Conservation (phyloP, 2,329 filamentous ascomycete genomes). For the Catunica adiposa region DNA sequence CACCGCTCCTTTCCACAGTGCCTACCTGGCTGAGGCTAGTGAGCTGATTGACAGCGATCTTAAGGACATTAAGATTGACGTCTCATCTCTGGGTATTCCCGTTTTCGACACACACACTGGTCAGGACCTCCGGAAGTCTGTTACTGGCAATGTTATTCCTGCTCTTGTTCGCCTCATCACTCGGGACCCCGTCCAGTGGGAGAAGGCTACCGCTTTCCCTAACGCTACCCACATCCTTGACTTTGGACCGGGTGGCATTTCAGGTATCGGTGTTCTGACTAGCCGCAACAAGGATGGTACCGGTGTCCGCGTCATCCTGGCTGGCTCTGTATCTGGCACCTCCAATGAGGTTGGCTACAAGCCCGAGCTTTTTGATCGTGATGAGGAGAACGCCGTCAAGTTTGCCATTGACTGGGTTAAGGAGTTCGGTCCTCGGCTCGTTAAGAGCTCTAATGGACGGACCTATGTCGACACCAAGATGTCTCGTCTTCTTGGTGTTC, state of each 20-base stretch:
- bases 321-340: slow-evolving; percentile 80
- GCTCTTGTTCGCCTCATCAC: slow-evolving; percentile 84
- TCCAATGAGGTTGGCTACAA: slow-evolving; percentile 92
- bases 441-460: slow-evolving; percentile 75
- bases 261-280: slow-evolving; percentile 84
- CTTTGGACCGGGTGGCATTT: slow-evolving; percentile 93
- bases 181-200: slow-evolving; percentile 87
- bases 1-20: slow-evolving; percentile 95
- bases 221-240: slow-evolving; percentile 87
- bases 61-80: slow-evolving; percentile 61
- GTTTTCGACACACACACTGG: slow-evolving; percentile 86
- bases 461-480: slow-evolving; percentile 96
- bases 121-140: slow-evolving; percentile 57
- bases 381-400: slow-evolving; percentile 85
- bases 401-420: slow-evolving; percentile 97
- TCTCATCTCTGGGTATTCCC: slow-evolving; percentile 58
- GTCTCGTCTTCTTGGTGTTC: slow-evolving; percentile 69
- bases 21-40: slow-evolving; percentile 71
- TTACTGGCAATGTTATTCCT: slow-evolving; percentile 67
- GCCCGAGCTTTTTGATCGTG: slow-evolving; percentile 89
- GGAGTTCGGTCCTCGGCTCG: slow-evolving; percentile 81
- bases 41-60: slow-evolving; percentile 75
- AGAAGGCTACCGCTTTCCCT: slow-evolving; percentile 81
- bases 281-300: slow-evolving; percentile 99
- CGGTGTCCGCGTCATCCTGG: slow-evolving; percentile 88